Conservation (phyloP, 164 flowering plant genomes). For the Pachysandra terminalis region DNA sequence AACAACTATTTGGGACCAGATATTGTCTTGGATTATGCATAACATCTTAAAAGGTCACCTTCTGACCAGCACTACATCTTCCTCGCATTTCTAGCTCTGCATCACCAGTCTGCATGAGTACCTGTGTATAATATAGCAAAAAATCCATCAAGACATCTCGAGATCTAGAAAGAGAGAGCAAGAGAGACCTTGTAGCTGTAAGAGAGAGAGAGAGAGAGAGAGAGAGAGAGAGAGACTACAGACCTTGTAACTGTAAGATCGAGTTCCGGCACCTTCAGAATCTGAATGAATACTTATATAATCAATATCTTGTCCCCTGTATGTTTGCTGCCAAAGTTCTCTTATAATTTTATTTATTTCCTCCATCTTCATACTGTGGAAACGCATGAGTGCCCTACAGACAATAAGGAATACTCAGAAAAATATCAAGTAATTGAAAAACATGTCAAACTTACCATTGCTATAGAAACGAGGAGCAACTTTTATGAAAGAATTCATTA, state of each 20-base stretch:
- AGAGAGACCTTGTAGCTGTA: too few species aligned
- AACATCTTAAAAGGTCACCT: constrained; percentile 38
- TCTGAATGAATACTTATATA: constrained; percentile 92
- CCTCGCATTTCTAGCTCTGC: constrained; percentile 99
- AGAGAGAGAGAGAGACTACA: too few species aligned
- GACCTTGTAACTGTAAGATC: constrained; percentile 75
- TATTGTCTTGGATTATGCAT: not conserved
- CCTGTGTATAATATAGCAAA: constrained; percentile 37
- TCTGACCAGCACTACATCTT: constrained; percentile 99
- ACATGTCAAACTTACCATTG: not conserved
- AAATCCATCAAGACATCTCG: not conserved
- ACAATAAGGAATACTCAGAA: not conserved
- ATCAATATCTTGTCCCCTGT: constrained; percentile 98
- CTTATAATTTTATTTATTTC: constrained; percentile 94
- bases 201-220: too few species aligned
- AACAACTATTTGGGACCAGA: not conserved
- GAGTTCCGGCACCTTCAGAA: constrained; percentile 96
- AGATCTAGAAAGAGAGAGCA: not conserved
- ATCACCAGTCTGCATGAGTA: constrained; percentile 97
- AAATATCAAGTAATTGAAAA: not conserved
- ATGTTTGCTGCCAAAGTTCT: constrained; percentile 98
- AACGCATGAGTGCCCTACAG: constrained; percentile 93
- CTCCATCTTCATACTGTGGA: constrained; percentile 99
- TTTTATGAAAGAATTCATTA: too few species aligned
- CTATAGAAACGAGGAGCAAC: too few species aligned